phyloP scores from a whole-genome alignment of 2,329 filamentous ascomycete genomes.

The Diaporthe citri region DNA sequence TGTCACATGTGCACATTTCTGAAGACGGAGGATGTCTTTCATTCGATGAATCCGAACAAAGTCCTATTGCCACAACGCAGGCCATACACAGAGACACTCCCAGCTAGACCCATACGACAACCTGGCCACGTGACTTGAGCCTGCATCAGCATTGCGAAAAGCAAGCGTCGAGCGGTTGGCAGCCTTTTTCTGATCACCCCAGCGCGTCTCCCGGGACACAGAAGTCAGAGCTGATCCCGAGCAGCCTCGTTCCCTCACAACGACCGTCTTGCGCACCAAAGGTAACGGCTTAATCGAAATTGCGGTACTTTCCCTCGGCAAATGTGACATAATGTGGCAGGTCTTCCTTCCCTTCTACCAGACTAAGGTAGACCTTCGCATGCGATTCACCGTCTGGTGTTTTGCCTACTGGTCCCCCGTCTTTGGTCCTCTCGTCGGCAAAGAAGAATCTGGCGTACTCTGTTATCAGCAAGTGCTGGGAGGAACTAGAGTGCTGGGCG shows the following conservation, averaged over 20 bases:
- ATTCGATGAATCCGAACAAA: background rate
- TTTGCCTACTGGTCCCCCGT: constrained; percentile 32
- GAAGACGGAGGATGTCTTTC: background rate
- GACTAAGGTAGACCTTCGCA: constrained; percentile 18
- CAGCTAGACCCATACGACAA: background rate
- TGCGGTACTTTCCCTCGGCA: constrained; percentile 36
- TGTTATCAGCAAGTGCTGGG: constrained; percentile 6
- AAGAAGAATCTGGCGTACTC: constrained; percentile 37
- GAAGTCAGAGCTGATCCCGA: background rate
- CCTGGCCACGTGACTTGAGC: background rate
- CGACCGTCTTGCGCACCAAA: background rate
- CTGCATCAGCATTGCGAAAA: background rate
- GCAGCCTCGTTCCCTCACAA: background rate
- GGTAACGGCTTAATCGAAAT: constrained; percentile 3
- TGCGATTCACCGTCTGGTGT: constrained; percentile 27
- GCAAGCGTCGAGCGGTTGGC: background rate
- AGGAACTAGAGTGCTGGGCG: background rate
- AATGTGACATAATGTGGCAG: constrained; percentile 40
- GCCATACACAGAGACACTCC: background rate
- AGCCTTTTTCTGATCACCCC: background rate
- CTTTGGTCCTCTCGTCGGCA: constrained; percentile 39
- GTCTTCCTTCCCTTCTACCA: constrained; percentile 34
- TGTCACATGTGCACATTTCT: background rate
- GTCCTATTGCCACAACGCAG: background rate
- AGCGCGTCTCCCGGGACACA: background rate